Evolutionary conservation across 176 grass and related monocot species (phyloP).

Genomic region (Carex pumila): DNA sequence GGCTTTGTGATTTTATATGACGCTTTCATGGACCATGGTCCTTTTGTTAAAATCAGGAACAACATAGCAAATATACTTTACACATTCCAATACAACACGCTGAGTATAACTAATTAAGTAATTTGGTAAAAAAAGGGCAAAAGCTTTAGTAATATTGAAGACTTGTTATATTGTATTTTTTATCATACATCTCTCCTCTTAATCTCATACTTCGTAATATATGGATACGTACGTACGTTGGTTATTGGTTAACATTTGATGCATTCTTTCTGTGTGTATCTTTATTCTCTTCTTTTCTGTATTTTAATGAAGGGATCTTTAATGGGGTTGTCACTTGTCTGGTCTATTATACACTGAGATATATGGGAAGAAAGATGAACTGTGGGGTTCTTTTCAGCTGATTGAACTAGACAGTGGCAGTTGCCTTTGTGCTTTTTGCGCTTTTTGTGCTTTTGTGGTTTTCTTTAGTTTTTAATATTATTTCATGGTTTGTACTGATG

Average conservation of each 20-base stretch:
- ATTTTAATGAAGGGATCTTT: not conserved
- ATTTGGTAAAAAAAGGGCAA: not conserved
- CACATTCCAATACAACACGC: not conserved
- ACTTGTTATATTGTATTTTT: not conserved
- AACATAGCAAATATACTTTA: not conserved
- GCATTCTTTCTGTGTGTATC: not conserved
- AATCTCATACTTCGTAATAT: not conserved
- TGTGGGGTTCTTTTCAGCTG: constrained; percentile 71
- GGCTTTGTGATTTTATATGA: not conserved
- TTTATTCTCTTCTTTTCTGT: not conserved
- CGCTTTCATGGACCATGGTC: not conserved
- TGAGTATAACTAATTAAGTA: not conserved
- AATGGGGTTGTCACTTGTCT: constrained; percentile 17
- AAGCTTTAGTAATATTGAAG: not conserved
- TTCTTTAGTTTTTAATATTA: constrained; percentile 25
- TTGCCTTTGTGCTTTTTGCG: constrained; percentile 58
- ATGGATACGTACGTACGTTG: not conserved
- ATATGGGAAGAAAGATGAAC: constrained; percentile 18
- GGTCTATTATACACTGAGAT: constrained; percentile 18
- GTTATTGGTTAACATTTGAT: not conserved
- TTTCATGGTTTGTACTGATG: constrained; percentile 27
- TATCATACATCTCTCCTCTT: not conserved
- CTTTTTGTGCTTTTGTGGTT: constrained; percentile 44
- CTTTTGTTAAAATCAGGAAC: constrained; percentile 9
- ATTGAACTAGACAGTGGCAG: constrained; percentile 92